phyloP scores from a whole-genome alignment of 768 basidiomycete species.

The Psilocybe cyanescens region DNA sequence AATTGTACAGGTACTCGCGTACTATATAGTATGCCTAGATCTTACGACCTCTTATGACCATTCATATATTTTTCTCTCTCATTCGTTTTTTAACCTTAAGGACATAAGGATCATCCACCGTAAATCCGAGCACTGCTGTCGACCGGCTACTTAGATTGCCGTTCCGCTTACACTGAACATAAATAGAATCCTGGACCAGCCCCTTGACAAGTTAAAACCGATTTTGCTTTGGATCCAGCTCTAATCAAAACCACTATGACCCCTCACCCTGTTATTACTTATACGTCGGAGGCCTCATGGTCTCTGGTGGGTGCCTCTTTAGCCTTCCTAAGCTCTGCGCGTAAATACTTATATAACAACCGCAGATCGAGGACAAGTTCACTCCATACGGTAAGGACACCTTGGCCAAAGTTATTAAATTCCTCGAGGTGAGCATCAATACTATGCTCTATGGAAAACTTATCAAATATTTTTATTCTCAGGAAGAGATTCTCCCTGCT shows the following conservation, averaged over 20 bases:
- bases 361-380: slow-evolving; percentile 89
- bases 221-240: background rate
- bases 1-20: background rate
- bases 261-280: slow-evolving; percentile 72
- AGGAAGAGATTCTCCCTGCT: slow-evolving; percentile 92
- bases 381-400: slow-evolving; percentile 88
- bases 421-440: slow-evolving; percentile 68
- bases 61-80: background rate
- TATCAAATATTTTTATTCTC: background rate
- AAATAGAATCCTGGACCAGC: background rate
- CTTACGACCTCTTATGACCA: slow-evolving; percentile 7
- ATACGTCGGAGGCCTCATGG: slow-evolving; percentile 87
- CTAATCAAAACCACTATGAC: slow-evolving; percentile 43
- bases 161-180: slow-evolving; percentile 20
- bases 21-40: slow-evolving; percentile 4
- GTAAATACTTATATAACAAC: background rate
- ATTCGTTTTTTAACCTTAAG: no score
- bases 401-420: slow-evolving; percentile 79
- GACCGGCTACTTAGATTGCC: slow-evolving; percentile 25
- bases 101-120: no score
- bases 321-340: background rate
- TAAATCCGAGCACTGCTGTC: background rate
- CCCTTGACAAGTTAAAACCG: background rate
- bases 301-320: slow-evolving; percentile 58
- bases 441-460: background rate